These are phyloP conservation scores for Colletotrichum plurivorum DNA, from an alignment of 2,329 filamentous ascomycete genomes.

Conservation along the genomic window DNA sequence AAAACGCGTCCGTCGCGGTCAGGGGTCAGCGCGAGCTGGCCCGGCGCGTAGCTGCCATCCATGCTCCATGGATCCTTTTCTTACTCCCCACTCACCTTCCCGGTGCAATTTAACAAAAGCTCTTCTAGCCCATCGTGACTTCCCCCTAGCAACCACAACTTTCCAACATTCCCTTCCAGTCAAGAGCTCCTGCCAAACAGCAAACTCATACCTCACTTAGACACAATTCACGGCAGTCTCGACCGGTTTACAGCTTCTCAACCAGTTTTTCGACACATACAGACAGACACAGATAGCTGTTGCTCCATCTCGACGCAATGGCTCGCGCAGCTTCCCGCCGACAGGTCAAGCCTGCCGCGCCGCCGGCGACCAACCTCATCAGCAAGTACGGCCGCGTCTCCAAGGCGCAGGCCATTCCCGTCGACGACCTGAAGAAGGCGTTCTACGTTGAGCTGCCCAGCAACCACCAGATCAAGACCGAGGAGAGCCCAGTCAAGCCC, in stretches of 20 bases:
- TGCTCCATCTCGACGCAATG: slow-evolving; percentile 36
- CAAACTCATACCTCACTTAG: slow-evolving; percentile 1
- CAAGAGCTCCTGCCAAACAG: slow-evolving; percentile 23
- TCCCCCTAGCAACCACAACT: neutral
- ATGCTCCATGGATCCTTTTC: slow-evolving; percentile 29
- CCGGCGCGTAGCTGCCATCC: slow-evolving; percentile 33
- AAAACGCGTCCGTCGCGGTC: slow-evolving; percentile 39
- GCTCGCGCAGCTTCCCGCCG: slow-evolving; percentile 39
- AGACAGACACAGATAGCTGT: neutral
- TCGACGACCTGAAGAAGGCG: slow-evolving; percentile 36
- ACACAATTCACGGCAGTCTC: neutral
- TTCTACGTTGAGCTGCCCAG: slow-evolving; percentile 35
- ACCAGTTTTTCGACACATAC: neutral
- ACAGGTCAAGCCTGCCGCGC: slow-evolving; percentile 36
- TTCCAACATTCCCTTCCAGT: slow-evolving; percentile 7
- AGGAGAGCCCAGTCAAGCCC: slow-evolving; percentile 21
- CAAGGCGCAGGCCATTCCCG: slow-evolving; percentile 26
- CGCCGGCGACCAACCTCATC: slow-evolving; percentile 31
- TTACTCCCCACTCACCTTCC: slow-evolving; percentile 36
- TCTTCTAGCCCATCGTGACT: slow-evolving; percentile 30
- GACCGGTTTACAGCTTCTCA: neutral
- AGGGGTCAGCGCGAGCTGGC: slow-evolving; percentile 30
- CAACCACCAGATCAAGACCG: slow-evolving; percentile 27
- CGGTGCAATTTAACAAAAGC: slow-evolving; percentile 36
- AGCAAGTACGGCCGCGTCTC: slow-evolving; percentile 41